Base-by-base conservation (phyloP, 83 land plant genomes). In the Isoetes engelmannii region DNA sequence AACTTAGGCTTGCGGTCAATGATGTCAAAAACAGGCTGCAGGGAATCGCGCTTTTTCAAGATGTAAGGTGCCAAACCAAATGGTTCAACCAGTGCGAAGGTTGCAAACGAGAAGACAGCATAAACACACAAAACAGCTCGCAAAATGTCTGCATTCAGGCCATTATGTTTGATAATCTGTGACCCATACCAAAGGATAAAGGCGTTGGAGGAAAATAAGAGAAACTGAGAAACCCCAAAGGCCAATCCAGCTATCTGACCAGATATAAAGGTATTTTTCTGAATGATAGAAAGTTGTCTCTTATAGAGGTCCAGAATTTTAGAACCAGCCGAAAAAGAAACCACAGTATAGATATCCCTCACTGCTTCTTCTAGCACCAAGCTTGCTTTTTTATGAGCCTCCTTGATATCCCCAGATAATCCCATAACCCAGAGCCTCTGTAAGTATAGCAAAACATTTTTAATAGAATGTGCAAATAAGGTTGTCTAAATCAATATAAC, bases 391-490 rank as follows among this genome's bases (percentile, higher is more conserved):
- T 83, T 76, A 49, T 94, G 98, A 86, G 86, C 86, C 72, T 88
- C 90, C 71, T 86, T 89, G 20, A 90, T 88, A 44, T 95, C 96
- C 54, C 88, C 87, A 18, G 97, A 88, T 61, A 94, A 94, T 49
- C 98, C 98, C 77, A 87, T 85, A 68, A 90, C 85, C 98, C 98
- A 94, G 69, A 94, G 60, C 71, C 85, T 92, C 98, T 94, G 90
- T 80, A 81, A 47, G 47, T 21, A 49, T n/a, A 4, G 37, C 37
- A 28, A 28, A 28, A 28, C 37, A 28, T 28, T 28, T 28, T 28
- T 28, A 28, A 28, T 28, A 28, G 2, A 28, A 28, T 28, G 37
- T 28, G 37, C 37, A 28, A 28, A 28, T 28, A 28, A 28, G 37
- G 37, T 28, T 28, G 37, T 28, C 37, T 28, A 28, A 28, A 28